Base-by-base conservation (phyloP, 2,329 filamentous ascomycete species). In the Sphaceloma murrayae region DNA sequence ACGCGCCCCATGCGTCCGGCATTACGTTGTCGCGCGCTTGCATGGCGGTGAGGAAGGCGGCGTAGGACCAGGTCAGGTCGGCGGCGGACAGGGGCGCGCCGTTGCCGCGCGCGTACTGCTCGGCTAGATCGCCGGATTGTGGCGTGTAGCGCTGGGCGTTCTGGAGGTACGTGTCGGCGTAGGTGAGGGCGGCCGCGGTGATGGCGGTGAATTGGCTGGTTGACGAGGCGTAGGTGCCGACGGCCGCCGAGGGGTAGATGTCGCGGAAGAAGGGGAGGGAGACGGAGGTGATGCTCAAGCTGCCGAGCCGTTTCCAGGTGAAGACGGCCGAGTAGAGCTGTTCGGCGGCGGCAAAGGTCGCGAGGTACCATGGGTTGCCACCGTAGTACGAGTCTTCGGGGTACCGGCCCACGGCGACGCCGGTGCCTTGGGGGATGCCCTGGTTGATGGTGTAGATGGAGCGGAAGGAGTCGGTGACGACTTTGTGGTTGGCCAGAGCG, bases 301-400 rank as follows among this genome's bases (percentile, higher is more conserved):
- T 78, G 1, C 77, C 78, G 18, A 69, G 61, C 26, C 67, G 62
- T 49, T 80, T 69, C 82, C 82, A 89, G 39, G 81, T 77, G 51
- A 80, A 79, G 1, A 87, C 56, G 1, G 85, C 80, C 53, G 83
- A 79, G 58, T 87, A 89, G 2, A 93, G 72, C 57, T 84, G 80
- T 62, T 91, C 85, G 2, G 84, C 85, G 0, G 82, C 82, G 1
- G 82, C 83, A 21, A 86, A 69, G 1, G 82, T 89, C 53, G 74
- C 74, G 9, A 89, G 70, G 54, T 86, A 73, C 55, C 55, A 49
- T 1, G 85, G 85, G 59, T 91, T 87, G 1, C 83, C 84, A 48
- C 76, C 76, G 60, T 80, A 82, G 62, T 89, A 91, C 3, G 69
- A 62, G 53, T 93, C 84, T 59, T 67, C 64, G 2, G 61, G 55